Conservation (phyloP, 1,139 yeast species). For the Kodamaea derodonti region DNA sequence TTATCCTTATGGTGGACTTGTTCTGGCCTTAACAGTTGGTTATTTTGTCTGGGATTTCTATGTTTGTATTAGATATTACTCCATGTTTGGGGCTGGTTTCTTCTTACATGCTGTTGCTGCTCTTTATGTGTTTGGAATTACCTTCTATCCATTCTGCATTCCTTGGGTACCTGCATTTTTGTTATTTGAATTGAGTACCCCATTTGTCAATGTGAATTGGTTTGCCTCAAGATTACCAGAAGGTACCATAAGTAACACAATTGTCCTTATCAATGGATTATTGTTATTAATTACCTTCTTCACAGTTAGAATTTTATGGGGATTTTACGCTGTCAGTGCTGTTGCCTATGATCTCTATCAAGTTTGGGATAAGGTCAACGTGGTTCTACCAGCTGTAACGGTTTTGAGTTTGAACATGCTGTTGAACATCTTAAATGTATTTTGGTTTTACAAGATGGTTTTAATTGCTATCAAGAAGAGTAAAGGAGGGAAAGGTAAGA, state of each 20-base stretch:
- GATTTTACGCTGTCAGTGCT: constrained; percentile 64
- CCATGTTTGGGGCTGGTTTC: constrained; percentile 77
- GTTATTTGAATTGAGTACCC: constrained; percentile 86
- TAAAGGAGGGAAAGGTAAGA: constrained; percentile 6
- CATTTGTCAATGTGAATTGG: constrained; percentile 91
- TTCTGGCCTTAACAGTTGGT: constrained; percentile 69
- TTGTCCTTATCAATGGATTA: constrained; percentile 66
- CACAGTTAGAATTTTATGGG: constrained; percentile 78
- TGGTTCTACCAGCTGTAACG: constrained; percentile 31
- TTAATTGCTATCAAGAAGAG: constrained; percentile 56
- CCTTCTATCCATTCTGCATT: constrained; percentile 47
- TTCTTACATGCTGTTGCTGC: constrained; percentile 85
- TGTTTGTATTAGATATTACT: constrained; percentile 58
- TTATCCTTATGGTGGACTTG: constrained; percentile 72
- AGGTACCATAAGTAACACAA: constrained; percentile 46
- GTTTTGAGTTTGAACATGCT: constrained; percentile 61
- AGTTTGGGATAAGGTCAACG: constrained; percentile 27
- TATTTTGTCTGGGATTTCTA: constrained; percentile 90
- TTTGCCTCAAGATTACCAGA: constrained; percentile 72
- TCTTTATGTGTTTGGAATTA: constrained; percentile 61
- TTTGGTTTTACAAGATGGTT: constrained; percentile 84
- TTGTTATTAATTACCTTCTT: constrained; percentile 69
- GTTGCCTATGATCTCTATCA: constrained; percentile 53
- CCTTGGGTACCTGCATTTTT: constrained; percentile 86
- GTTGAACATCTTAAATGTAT: constrained; percentile 65